Conservation (phyloP, 495 filamentous ascomycete species). For the Pseudoneurospora amorphoporcata region DNA sequence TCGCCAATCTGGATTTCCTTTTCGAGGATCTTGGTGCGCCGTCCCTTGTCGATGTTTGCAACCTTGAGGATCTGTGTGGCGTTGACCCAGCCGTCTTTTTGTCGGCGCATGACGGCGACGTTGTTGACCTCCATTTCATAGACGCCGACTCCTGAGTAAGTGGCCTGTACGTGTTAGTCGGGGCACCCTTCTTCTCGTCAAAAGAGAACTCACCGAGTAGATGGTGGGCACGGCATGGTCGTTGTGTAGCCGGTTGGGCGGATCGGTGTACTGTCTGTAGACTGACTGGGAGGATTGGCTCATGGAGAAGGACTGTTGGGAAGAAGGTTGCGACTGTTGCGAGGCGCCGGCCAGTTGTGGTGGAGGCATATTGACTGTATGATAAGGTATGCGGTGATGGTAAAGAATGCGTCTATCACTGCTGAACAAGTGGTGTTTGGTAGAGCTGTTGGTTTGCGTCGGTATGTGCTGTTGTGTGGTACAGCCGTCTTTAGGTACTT, state of each 20-base stretch:
- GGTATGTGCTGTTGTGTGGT: background rate
- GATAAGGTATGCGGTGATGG: background rate
- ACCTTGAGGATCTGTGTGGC: slow-evolving; percentile 96
- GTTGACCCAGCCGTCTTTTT: slow-evolving; percentile 87
- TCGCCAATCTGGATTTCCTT: slow-evolving; percentile 93
- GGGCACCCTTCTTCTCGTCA: no score
- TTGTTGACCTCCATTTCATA: slow-evolving; percentile 96
- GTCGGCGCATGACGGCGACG: slow-evolving; percentile 87
- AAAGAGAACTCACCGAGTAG: slow-evolving; percentile 53
- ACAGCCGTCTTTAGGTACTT: no score
- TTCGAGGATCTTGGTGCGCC: slow-evolving; percentile 92
- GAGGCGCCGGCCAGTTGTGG: slow-evolving; percentile 13
- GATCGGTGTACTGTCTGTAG: slow-evolving; percentile 33
- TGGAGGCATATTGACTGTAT: slow-evolving; percentile 12
- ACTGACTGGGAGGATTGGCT: slow-evolving; percentile 31
- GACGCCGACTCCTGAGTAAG: slow-evolving; percentile 88
- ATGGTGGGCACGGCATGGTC: slow-evolving; percentile 56
- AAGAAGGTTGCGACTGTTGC: slow-evolving; percentile 35
- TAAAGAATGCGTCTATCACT: background rate
- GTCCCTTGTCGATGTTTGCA: slow-evolving; percentile 90
- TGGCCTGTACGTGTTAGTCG: slow-evolving; percentile 47
- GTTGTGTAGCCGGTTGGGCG: slow-evolving; percentile 35
- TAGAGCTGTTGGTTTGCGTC: background rate
- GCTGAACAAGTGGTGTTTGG: background rate
- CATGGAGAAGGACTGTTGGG: slow-evolving; percentile 42